Base-by-base conservation (phyloP, 176 grass and related monocot species). In the Tillandsia fasciculata region DNA sequence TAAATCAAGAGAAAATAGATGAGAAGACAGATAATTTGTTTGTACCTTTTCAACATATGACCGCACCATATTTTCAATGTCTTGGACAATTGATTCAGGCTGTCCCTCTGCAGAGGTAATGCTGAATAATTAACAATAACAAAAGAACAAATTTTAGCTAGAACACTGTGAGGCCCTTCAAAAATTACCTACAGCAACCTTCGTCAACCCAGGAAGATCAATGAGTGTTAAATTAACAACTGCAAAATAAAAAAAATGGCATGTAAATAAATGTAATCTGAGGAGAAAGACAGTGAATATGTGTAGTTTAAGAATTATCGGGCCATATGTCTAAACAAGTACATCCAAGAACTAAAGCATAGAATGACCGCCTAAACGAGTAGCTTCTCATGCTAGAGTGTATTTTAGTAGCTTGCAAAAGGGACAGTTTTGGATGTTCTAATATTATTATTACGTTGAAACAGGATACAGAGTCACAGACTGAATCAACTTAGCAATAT, bases 51-150 rank as follows among this genome's bases (percentile, higher is more conserved):
- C 89, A 53, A 99, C 78, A 63, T 99, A 99, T 80, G 90, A 86
- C 20, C 95, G 90, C 53, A 99, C 95, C 95, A 99, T 99, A 73
- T 94, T 93, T 86, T 99, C 95, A 84, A 99, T 99, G 86, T 99
- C 95, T 86, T 82, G 80, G 54, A 90, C 95, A 80, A 99, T 99
- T 77, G 90, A 88, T 49, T 99, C 95, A 13, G 75, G n/a, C 51
- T 99, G 94, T 49, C 94, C 94, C 82, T 99, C 94, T 99, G 77
- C 68, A 68, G 23, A 53, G 22, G 63, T 77, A 79, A 74, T 66
- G 70, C 26, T 24, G 13, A 69, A 26, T 49, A 69, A 24, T 23
- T 68, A 82, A 50, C 2, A 49, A 70, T 11, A 69, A 15, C 64
- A 13, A 77, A 63, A 61, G 13, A 53, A 77, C n/a, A 53, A 56